These are phyloP conservation scores for Aureobasidium leucospermi DNA, from an alignment of 2,329 filamentous ascomycete genomes.

Conservation along the genomic window DNA sequence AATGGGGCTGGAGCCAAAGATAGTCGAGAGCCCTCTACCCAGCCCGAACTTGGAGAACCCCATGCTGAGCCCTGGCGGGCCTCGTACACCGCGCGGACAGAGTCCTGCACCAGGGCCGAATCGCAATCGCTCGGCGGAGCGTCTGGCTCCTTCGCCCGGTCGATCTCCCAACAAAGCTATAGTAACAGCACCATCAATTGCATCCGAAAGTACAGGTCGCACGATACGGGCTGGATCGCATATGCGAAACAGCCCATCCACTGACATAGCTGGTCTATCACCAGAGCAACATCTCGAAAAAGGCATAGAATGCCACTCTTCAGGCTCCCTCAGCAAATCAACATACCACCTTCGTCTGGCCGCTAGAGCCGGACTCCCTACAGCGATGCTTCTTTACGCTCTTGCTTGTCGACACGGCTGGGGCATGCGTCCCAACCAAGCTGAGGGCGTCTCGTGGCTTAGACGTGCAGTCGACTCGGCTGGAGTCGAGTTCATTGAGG, in stretches of 20 bases:
- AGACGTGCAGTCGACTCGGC: conserved; percentile 83
- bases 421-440: conserved; percentile 90
- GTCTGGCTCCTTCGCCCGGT: conserved; percentile 14
- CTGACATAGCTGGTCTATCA: conserved; percentile 54
- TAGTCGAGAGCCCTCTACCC: not conserved
- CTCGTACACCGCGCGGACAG: not conserved
- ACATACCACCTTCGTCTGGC: conserved; percentile 93
- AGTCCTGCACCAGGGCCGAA: conserved; percentile 15
- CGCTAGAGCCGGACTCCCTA: conserved; percentile 76
- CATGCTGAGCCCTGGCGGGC: not conserved
- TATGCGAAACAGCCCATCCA: conserved; percentile 28
- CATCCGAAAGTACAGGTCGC: conserved; percentile 33
- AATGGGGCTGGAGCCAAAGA: not conserved
- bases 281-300: conserved; percentile 84
- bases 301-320: conserved; percentile 83
- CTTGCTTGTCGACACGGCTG: conserved; percentile 93
- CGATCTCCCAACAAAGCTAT: conserved; percentile 15
- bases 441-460: conserved; percentile 86
- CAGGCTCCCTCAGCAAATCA: conserved; percentile 81
- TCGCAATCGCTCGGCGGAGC: conserved; percentile 27
- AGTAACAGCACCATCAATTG: conserved; percentile 26
- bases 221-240: conserved; percentile 34
- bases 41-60: not conserved
- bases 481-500: conserved; percentile 73
- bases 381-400: conserved; percentile 92